These are phyloP conservation scores for Amyloporia xantha DNA, from an alignment of 768 basidiomycete species.

Conservation along the genomic window DNA sequence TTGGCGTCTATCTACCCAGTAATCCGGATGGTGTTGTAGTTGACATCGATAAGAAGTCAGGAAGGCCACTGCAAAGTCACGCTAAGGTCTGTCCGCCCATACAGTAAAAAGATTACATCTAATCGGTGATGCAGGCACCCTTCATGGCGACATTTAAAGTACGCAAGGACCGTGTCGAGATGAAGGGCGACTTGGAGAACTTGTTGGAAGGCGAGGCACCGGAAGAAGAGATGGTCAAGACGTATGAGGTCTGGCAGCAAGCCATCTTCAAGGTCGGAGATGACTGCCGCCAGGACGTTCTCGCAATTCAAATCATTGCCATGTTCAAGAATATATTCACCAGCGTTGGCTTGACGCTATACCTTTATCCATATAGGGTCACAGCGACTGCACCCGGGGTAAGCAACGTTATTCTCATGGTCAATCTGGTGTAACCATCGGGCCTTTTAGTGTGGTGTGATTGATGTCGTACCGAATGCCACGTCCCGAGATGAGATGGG, in stretches of 20 bases:
- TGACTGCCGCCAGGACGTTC: constrained; percentile 97
- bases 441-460: constrained; percentile 92
- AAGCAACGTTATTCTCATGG: constrained; percentile 25
- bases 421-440: neutral
- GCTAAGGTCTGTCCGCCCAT: constrained; percentile 61
- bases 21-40: constrained; percentile 96
- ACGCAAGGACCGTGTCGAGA: constrained; percentile 68
- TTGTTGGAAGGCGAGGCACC: constrained; percentile 56
- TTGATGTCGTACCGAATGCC: constrained; percentile 96
- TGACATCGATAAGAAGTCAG: constrained; percentile 97
- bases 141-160: constrained; percentile 99
- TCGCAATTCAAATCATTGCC: constrained; percentile 94
- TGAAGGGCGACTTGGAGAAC: constrained; percentile 68
- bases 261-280: constrained; percentile 99
- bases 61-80: constrained; percentile 92
- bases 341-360: constrained; percentile 79
- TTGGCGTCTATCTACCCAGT: constrained; percentile 96
- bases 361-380: constrained; percentile 93
- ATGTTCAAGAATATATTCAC: constrained; percentile 99
- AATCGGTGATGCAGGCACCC: constrained; percentile 61
- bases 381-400: constrained; percentile 96
- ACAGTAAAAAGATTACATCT: neutral
- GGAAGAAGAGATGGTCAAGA: constrained; percentile 41
- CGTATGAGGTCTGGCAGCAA: constrained; percentile 92
- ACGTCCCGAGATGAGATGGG: constrained; percentile 99